Conservation (phyloP, 1,284 basidiomycete species). For the Cerrena zonata region DNA sequence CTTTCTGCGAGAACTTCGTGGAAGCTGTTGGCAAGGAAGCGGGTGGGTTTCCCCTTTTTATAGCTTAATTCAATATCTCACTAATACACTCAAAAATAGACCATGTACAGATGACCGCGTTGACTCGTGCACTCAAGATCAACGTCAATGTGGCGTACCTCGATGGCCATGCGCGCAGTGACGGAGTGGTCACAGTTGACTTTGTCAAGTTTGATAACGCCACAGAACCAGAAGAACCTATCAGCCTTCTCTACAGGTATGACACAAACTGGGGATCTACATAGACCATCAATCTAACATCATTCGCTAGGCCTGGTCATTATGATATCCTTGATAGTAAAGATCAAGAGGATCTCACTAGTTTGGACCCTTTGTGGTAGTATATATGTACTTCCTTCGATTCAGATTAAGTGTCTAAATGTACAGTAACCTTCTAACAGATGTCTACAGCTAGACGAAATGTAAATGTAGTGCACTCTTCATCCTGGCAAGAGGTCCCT, state of each 20-base stretch:
- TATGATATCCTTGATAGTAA: slow-evolving; percentile 28
- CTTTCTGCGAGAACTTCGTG: slow-evolving; percentile 74
- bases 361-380: too few species aligned
- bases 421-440: too few species aligned
- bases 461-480: too few species aligned
- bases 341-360: not conserved
- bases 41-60: slow-evolving; percentile 35
- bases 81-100: slow-evolving; percentile 39
- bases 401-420: too few species aligned
- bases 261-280: slow-evolving; percentile 16
- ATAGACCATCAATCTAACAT: not conserved
- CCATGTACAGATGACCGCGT: slow-evolving; percentile 78
- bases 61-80: slow-evolving; percentile 5
- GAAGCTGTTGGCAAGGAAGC: slow-evolving; percentile 81
- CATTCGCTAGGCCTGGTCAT: slow-evolving; percentile 28
- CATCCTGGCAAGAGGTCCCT: too few species aligned
- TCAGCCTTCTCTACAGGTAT: slow-evolving; percentile 72
- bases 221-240: slow-evolving; percentile 32
- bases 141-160: slow-evolving; percentile 78
- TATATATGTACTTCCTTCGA: too few species aligned
- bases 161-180: slow-evolving; percentile 38
- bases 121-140: slow-evolving; percentile 63
- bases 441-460: too few species aligned
- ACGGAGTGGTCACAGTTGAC: slow-evolving; percentile 42
- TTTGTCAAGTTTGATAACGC: slow-evolving; percentile 67